Base-by-base conservation (phyloP, 805 yeast genomes). In the Hanseniaspora hatyaiensis region DNA sequence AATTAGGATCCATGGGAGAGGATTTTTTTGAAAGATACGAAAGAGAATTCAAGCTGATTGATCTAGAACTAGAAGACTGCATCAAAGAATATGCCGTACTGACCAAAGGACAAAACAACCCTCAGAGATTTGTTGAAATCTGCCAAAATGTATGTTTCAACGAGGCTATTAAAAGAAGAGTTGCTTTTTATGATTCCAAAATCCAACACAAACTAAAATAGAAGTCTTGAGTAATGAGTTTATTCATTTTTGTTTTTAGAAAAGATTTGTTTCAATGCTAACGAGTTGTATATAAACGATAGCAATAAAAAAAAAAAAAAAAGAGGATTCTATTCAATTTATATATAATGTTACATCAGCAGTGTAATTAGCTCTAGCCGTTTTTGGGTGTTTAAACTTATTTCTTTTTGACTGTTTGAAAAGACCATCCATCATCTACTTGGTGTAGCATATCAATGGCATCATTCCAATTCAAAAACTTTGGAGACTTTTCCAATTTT, bases 91-190 rank as follows among this genome's bases (percentile, higher is more conserved):
- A 92, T 36, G 86, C 84, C 60, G 54, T 65, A 15, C 67, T 74
- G 53, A 82, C 83, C 58, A 75, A 78, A 38, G 13, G 26, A 9
- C 22, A 37, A 23, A 89, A 86, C 29, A 88, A 96, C 95, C 77
- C 80, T 6, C 81, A 75, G 53, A 65, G 72, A 38, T 75, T 86
- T 57, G 81, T 86, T 58, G 82, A 82, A 8, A 73, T 80, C 12
- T 80, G 88, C 37, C 89, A 82, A 61, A 96, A 92, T 60, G 80
- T 89, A 44, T 85, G 95, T 53, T 83, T 87, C 64, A 92, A 89
- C 61, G 89, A 83, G 65, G 96, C 96, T 1, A 69, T 89, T 46
- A 75, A 89, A 64, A 78, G 92, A 69, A 80, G 96, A 58, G 66
- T 45, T 31, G 49, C 49, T 15, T 45, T 45, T 9, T 45, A 45